Evolutionary conservation across 176 grass and related monocot genomes (phyloP).

Genomic region (Avena eriantha): DNA sequence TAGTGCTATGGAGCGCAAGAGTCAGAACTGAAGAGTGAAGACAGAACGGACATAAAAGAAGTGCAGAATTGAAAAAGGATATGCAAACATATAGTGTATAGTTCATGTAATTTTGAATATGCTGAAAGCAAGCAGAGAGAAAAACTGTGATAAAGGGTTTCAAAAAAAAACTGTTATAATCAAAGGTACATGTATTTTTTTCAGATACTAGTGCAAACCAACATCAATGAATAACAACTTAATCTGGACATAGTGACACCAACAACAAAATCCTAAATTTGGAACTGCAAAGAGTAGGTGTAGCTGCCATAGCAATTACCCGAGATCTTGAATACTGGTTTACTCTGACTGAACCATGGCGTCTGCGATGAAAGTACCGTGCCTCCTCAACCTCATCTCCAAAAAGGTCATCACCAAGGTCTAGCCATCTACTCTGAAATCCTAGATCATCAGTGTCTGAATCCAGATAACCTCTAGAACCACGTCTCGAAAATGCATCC

Average conservation of each 20-base stretch:
- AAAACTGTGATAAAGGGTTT: background rate
- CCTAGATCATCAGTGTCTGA: conserved; percentile 60
- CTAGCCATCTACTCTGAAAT: conserved; percentile 86
- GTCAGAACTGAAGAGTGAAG: background rate
- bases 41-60: background rate
- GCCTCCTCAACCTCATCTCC: conserved; percentile 67
- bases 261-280: conserved; percentile 30
- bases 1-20: conserved; percentile 11
- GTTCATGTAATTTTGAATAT: background rate
- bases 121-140: background rate
- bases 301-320: conserved; percentile 59
- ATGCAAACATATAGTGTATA: conserved; percentile 3
- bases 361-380: conserved; percentile 70
- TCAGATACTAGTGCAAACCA: background rate
- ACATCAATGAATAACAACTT: conserved; percentile 2
- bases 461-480: conserved; percentile 69
- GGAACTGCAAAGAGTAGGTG: background rate
- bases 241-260: background rate
- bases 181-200: background rate
- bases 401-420: conserved; percentile 72
- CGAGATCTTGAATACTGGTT: conserved; percentile 90
- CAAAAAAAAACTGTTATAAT: background rate
- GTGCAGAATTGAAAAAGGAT: conserved; percentile 8
- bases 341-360: conserved; percentile 70
- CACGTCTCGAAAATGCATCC: conserved; percentile 84